Evolutionary conservation across 2,329 filamentous ascomycete species (phyloP).

Genomic region (Aspergillus eucalypticola): DNA sequence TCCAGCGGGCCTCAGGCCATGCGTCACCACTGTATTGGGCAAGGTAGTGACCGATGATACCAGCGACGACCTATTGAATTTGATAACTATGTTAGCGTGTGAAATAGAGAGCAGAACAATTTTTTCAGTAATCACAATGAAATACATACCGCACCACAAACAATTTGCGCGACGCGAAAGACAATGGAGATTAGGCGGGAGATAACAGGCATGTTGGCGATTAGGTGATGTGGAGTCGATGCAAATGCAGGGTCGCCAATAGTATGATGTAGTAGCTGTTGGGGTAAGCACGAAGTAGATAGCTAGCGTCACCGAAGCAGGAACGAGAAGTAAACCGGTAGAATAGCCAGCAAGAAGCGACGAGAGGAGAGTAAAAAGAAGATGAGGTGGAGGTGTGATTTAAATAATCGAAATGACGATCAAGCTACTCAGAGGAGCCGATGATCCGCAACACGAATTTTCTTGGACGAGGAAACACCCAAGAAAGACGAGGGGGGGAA

Average conservation of each 20-base stretch:
- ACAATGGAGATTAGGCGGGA: conserved; percentile 58
- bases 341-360: conserved; percentile 1
- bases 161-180: conserved; percentile 64
- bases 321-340: not conserved
- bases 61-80: conserved; percentile 56
- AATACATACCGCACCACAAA: conserved; percentile 64
- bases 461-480: not conserved
- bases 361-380: not conserved
- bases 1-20: conserved; percentile 65
- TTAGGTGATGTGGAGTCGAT: not conserved
- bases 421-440: not conserved
- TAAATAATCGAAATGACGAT: conserved; percentile 7
- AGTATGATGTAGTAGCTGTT: not conserved
- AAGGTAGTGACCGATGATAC: conserved; percentile 68
- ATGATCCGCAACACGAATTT: not conserved
- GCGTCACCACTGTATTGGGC: conserved; percentile 51
- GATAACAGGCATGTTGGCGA: conserved; percentile 49
- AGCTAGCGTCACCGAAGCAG: not conserved
- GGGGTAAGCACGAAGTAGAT: not conserved
- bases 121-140: not conserved
- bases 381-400: conserved; percentile 4
- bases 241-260: conserved; percentile 1
- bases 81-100: not conserved
- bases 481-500: not conserved
- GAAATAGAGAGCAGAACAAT: not conserved